A percentile compares a stretch with the other conserved stretches of the same genome.
Evolutionary conservation across 106 monocot species (phyloP).

Genomic region (Acorus calamus): DNA sequence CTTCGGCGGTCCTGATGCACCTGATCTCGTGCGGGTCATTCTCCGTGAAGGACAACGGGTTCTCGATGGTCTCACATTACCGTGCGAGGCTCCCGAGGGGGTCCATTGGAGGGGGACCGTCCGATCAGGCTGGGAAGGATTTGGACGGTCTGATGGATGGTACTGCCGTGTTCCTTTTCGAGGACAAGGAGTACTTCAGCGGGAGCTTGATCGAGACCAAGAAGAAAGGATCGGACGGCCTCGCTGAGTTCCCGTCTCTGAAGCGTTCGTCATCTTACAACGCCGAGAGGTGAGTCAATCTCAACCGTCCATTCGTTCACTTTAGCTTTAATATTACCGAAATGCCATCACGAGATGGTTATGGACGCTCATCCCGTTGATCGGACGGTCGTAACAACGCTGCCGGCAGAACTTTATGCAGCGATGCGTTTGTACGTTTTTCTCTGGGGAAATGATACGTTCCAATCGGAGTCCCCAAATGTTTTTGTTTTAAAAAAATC

Average conservation of each 20-base stretch:
- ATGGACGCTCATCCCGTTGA: no score
- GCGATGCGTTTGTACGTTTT: no score
- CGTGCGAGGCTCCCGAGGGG: constrained; percentile 10
- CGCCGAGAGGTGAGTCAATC: constrained; percentile 43
- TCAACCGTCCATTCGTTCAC: background rate
- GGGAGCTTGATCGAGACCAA: constrained; percentile 74
- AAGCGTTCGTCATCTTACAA: constrained; percentile 74
- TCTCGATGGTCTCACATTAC: constrained; percentile 17
- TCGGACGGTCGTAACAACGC: no score
- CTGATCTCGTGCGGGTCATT: constrained; percentile 73
- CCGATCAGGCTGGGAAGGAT: constrained; percentile 9
- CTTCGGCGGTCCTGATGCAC: constrained; percentile 72
- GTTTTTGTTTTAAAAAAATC: no score
- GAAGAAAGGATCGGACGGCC: constrained; percentile 28
- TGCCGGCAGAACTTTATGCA: no score
- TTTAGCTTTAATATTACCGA: no score
- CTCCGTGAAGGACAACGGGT: constrained; percentile 33
- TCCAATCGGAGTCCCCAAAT: no score
- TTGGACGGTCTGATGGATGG: constrained; percentile 9
- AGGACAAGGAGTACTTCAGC: constrained; percentile 79
- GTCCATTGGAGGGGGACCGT: constrained; percentile 7
- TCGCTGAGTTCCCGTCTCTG: constrained; percentile 20
- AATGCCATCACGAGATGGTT: no score
- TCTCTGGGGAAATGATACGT: no score
- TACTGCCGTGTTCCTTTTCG: constrained; percentile 9